phyloP scores from a whole-genome alignment of 169 alveolate genomes.

The Fabrea salina region DNA sequence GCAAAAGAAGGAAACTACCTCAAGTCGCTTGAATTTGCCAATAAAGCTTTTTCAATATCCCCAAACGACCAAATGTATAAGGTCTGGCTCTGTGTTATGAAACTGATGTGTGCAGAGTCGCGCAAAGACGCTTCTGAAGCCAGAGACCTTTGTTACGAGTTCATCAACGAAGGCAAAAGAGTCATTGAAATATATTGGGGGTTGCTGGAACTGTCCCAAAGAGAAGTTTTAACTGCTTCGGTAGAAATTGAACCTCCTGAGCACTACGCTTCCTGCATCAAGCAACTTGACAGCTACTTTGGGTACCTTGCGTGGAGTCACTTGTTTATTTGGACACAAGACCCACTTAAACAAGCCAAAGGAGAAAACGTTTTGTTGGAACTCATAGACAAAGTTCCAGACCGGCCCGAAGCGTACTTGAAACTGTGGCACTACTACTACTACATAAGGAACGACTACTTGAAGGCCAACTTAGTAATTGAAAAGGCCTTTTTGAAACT shows the following conservation, averaged over 20 bases:
- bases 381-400: slow-evolving; percentile 24
- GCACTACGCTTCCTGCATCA: slow-evolving; percentile 43
- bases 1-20: not conserved
- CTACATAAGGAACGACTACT: not conserved
- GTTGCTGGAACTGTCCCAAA: not conserved
- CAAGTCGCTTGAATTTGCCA: not conserved
- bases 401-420: slow-evolving; percentile 46
- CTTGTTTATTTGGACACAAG: slow-evolving; percentile 14
- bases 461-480: slow-evolving; percentile 22
- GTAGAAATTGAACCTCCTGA: slow-evolving; percentile 27
- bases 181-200: slow-evolving; percentile 11
- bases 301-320: slow-evolving; percentile 61
- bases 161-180: not conserved
- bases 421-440: slow-evolving; percentile 41
- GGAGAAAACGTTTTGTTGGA: slow-evolving; percentile 44
- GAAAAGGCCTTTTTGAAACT: slow-evolving; percentile 37
- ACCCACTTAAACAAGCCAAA: not conserved
- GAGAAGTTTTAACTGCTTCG: not conserved
- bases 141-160: no score
- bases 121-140: no score
- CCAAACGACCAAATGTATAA: not conserved
- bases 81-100: no score
- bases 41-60: not conserved
- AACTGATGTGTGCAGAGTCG: no score
- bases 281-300: slow-evolving; percentile 31